Percentiles rank a stretch among this genome's conserved stretches.
phyloP scores from a whole-genome alignment of 495 filamentous ascomycete species.

The Paragyromitra xinjiangensis region DNA sequence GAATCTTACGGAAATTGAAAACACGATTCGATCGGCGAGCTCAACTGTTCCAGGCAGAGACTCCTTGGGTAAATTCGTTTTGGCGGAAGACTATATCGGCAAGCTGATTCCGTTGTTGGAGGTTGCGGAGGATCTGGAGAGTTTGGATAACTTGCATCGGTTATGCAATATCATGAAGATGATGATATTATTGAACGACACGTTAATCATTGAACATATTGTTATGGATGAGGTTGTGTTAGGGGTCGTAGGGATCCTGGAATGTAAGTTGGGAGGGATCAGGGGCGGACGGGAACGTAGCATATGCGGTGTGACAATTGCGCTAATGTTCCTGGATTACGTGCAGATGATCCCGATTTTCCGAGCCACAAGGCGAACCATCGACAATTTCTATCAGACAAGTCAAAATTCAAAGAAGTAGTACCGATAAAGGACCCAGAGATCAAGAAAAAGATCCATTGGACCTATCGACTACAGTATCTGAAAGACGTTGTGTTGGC shows the following conservation, averaged over 20 bases:
- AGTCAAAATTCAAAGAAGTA: conserved; percentile 93
- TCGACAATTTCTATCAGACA: conserved; percentile 86
- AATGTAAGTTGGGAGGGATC: conserved; percentile 68
- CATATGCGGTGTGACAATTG: conserved; percentile 26
- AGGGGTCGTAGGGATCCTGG: conserved; percentile 93
- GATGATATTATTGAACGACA: conserved; percentile 92
- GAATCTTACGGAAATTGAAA: conserved; percentile 82
- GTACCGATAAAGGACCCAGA: conserved; percentile 83
- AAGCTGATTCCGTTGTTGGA: conserved; percentile 87
- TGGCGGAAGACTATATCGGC: conserved; percentile 82
- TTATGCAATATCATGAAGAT: conserved; percentile 99
- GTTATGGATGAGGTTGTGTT: conserved; percentile 88
- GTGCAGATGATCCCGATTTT: conserved; percentile 90
- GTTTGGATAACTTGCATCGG: conserved; percentile 81
- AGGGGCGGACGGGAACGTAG: conserved; percentile 1
- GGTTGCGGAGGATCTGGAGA: conserved; percentile 89
- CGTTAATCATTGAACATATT: conserved; percentile 87
- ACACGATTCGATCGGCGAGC: conserved; percentile 77
- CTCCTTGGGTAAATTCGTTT: conserved; percentile 85
- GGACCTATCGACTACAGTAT: conserved; percentile 94
- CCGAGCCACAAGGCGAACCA: conserved; percentile 99
- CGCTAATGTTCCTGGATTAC: conserved; percentile 41
- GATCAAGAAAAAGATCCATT: conserved; percentile 90
- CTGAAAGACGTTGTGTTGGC: conserved; percentile 98
- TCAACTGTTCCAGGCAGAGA: conserved; percentile 80